phyloP scores from a whole-genome alignment of 164 flowering plant genomes.

The Platanus orientalis region DNA sequence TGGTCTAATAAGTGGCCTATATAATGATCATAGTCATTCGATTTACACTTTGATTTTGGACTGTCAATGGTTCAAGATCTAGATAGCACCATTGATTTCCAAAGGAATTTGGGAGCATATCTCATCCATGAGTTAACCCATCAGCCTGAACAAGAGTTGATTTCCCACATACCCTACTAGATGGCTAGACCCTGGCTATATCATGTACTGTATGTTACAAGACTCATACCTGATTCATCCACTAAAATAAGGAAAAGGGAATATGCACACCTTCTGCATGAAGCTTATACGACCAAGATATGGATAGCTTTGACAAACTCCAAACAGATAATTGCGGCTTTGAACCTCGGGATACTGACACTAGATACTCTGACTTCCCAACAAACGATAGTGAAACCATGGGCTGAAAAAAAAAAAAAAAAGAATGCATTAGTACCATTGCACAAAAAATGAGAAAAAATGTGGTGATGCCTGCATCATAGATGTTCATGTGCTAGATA shows the following conservation, averaged over 20 bases:
- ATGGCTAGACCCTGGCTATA: not conserved
- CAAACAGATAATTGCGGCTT: slow-evolving; percentile 74
- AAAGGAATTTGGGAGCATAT: not conserved
- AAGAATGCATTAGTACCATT: not conserved
- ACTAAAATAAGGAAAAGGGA: not conserved
- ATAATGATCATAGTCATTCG: too few relatives aligned
- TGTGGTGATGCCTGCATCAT: not conserved
- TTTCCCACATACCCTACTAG: not conserved
- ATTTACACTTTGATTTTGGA: too few relatives aligned
- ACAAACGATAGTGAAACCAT: slow-evolving; percentile 55
- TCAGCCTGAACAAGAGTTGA: too few relatives aligned
- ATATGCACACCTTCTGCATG: slow-evolving; percentile 58
- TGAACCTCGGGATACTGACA: slow-evolving; percentile 60
- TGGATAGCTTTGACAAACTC: slow-evolving; percentile 66
- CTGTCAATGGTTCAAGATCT: too few relatives aligned
- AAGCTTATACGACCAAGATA: slow-evolving; percentile 78
- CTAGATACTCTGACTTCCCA: slow-evolving; percentile 70
- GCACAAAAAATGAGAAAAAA: not conserved
- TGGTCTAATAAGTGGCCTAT: too few relatives aligned
- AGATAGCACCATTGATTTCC: not conserved
- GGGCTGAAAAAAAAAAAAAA: slow-evolving; percentile 43
- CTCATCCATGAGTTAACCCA: not conserved
- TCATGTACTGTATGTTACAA: not conserved
- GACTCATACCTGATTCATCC: not conserved
- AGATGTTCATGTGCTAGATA: not conserved